A percentile compares a stretch with the other conserved stretches of the same genome.
phyloP scores from a whole-genome alignment of 306 rosid species.

The Dalbergia cochinchinensis region DNA sequence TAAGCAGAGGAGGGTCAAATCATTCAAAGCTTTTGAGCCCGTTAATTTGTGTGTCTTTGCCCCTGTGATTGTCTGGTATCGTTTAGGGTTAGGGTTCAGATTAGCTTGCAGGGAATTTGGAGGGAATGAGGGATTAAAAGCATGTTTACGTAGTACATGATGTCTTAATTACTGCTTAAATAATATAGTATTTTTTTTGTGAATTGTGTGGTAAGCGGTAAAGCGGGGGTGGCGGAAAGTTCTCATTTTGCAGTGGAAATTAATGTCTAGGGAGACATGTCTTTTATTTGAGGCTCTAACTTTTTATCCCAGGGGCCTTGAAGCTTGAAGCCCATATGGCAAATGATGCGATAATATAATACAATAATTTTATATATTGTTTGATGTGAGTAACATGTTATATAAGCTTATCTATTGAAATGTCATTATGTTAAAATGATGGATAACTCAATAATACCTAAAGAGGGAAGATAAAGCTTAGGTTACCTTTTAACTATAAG shows the following conservation, averaged over 20 bases:
- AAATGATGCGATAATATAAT: too few species aligned
- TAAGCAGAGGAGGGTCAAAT: conserved; percentile 49
- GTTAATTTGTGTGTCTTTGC: conserved; percentile 36
- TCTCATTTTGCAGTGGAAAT: conserved; percentile 1
- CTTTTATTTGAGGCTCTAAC: conserved; percentile 8
- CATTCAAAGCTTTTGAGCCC: conserved; percentile 46
- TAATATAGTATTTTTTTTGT: neutral
- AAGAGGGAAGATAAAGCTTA: too few species aligned
- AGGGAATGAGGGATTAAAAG: conserved; percentile 28
- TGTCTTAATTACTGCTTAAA: neutral
- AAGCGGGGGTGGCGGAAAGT: conserved; percentile 9
- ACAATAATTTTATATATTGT: too few species aligned
- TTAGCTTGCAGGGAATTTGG: conserved; percentile 32
- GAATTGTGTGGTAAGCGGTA: neutral
- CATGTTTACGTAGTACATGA: conserved; percentile 22
- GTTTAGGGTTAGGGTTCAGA: conserved; percentile 47
- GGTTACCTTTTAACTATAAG: too few species aligned
- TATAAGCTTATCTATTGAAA: too few species aligned
- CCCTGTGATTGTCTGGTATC: conserved; percentile 9
- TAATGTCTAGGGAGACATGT: neutral
- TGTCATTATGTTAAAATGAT: too few species aligned
- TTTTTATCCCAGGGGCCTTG: conserved; percentile 43
- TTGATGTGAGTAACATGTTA: too few species aligned
- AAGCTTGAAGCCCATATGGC: neutral
- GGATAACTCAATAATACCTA: too few species aligned